phyloP scores from a whole-genome alignment of 139 green algal genomes.

The Astrephomene gubernaculifera region DNA sequence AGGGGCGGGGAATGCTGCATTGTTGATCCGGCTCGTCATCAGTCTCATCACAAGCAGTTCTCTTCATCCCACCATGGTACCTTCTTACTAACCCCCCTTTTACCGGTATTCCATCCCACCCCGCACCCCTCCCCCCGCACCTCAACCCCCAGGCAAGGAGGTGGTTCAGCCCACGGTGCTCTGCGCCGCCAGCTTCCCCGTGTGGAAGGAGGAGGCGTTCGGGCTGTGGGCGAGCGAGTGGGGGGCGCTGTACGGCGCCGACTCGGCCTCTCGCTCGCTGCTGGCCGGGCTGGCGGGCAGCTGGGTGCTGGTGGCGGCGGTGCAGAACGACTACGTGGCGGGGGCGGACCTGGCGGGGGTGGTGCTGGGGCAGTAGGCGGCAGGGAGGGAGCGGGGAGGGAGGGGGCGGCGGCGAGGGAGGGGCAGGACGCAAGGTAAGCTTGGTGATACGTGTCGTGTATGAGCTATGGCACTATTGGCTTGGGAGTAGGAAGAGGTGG shows the following conservation, averaged over 20 bases:
- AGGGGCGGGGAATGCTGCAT: no score
- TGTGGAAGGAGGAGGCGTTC: slow-evolving; percentile 93
- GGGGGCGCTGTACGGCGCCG: slow-evolving; percentile 77
- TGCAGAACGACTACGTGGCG: slow-evolving; percentile 86
- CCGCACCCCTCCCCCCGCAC: not conserved
- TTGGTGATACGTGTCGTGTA: no score
- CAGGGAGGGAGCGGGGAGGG: no score
- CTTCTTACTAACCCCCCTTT: no score
- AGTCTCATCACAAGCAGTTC: no score
- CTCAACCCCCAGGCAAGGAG: slow-evolving; percentile 65
- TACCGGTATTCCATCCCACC: no score
- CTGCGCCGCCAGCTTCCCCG: slow-evolving; percentile 75
- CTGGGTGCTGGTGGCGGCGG: slow-evolving; percentile 61
- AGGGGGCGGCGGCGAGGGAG: no score
- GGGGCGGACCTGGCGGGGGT: slow-evolving; percentile 81
- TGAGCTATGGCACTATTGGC: no score
- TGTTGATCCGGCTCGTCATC: no score
- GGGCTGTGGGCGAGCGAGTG: slow-evolving; percentile 83
- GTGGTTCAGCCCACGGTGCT: slow-evolving; percentile 89
- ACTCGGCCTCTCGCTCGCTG: slow-evolving; percentile 59
- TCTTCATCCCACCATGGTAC: no score
- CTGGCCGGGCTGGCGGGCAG: slow-evolving; percentile 67
- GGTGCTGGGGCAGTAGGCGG: slow-evolving; percentile 54
- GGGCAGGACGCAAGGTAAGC: no score
- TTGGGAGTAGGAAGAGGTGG: no score